These are phyloP conservation scores for Thoreauomyces humboldtii DNA, from an alignment of 192 early-diverging fungal genomes.

Conservation along the genomic window DNA sequence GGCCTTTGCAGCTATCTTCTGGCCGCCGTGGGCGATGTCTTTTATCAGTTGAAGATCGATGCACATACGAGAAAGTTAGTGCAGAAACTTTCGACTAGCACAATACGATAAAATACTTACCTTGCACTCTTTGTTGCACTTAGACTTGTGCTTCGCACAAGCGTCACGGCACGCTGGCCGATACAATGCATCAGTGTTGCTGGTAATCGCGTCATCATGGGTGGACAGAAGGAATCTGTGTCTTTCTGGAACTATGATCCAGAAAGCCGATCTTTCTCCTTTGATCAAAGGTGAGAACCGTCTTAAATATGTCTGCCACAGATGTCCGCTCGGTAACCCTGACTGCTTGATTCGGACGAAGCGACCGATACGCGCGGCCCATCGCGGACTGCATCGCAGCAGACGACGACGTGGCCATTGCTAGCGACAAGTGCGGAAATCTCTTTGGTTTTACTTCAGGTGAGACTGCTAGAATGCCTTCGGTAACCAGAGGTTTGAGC, in stretches of 20 bases:
- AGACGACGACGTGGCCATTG: slow-evolving; percentile 17
- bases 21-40: slow-evolving; percentile 30
- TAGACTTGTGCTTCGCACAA: slow-evolving; percentile 43
- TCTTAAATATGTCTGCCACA: too few species aligned
- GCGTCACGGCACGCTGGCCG: slow-evolving; percentile 26
- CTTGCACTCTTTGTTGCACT: not conserved
- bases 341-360: too few species aligned
- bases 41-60: slow-evolving; percentile 52
- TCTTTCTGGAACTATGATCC: slow-evolving; percentile 38
- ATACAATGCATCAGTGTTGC: slow-evolving; percentile 37
- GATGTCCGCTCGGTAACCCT: too few species aligned
- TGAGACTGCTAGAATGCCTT: too few species aligned
- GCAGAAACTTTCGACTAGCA: not conserved
- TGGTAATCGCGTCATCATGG: slow-evolving; percentile 36
- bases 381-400: slow-evolving; percentile 21
- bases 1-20: slow-evolving; percentile 40
- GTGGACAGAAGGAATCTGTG: slow-evolving; percentile 33
- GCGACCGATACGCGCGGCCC: slow-evolving; percentile 9
- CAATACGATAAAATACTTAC: too few species aligned
- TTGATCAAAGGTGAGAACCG: slow-evolving; percentile 45
- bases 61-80: slow-evolving; percentile 38
- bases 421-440: slow-evolving; percentile 25
- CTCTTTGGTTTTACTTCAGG: slow-evolving; percentile 15
- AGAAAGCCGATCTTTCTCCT: slow-evolving; percentile 32
- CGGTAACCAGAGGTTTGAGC: too few species aligned